Base-by-base conservation (phyloP, 2,329 filamentous ascomycete species). In the Ophiognomonia clavigignenti-juglandacearum region DNA sequence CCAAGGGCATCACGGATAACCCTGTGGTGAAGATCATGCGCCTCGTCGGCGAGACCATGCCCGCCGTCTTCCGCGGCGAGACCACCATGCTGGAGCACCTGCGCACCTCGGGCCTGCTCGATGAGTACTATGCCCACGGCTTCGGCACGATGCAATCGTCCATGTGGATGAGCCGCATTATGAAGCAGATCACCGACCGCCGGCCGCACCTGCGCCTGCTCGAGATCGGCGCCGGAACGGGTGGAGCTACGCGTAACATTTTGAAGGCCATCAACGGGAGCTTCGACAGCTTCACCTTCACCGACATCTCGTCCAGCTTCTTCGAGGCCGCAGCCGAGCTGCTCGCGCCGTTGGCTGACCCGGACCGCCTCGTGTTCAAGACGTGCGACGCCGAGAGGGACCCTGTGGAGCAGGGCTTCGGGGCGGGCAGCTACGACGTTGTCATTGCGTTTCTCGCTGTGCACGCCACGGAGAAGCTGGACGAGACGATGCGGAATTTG, bases 231-330 rank as follows among this genome's bases (percentile, higher is more conserved):
- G 68, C 64, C 14, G 70, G 70, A 1, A 70, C 64, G 1, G 70
- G 68, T 2, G 63, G 61, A 6, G 58, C 66, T 0, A 73, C 72
- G 0, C 54, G 60, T 7, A 22, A 31, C 0, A 53, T 73, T 13
- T 47, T 73, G 3, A 47, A 57, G 1, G 24, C 42, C 4, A 50
- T 72, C 9, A 60, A 56, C 2, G 10, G 49, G 18, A 10, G 37
- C 4, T 67, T 67, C 37, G 50, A 56, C 1, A 59, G 60, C 6
- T 74, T 73, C 50, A 69, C 66, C 1, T 74, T 61, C 54, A 73
- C 72, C 0, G 70, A 74, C 43, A 61, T 71, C 9, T 64, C 63
- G 0, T 39, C 59, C 2, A 61, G 57, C 14, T 67, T 32, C 56
- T 70, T 73, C 39, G 59, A 61, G 9, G 46, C 57, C 4, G 67